Base-by-base conservation (phyloP, 2,329 filamentous ascomycete species). In the Neurospora crassa region DNA sequence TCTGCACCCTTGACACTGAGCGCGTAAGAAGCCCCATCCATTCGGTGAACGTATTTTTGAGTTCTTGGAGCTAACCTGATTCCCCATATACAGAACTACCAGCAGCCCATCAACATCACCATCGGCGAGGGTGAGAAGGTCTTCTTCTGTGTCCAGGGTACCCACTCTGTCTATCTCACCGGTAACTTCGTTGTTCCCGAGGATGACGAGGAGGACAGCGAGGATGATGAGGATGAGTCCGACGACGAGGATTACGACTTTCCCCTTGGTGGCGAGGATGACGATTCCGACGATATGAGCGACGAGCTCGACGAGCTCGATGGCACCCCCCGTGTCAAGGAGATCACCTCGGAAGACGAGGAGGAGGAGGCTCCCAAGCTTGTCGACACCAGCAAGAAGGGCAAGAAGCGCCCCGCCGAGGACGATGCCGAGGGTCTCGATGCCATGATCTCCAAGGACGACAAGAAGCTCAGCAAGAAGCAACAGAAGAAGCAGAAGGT, bases 401-500 rank as follows among this genome's bases (percentile, higher is more conserved):
- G 92, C 83, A 97, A 96, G 88, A 97, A 99, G 92, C 94, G 96
- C 76, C 83, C 91, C 59, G 95, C 94, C 67, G 93, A 93, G 78
- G 89, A 91, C 70, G 87, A 86, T 73, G 81, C 82, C 53, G 89
- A 91, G 80, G 86, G 85, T 73, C 90, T 97, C 37, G 94, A 97
- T 77, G 92, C 92, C 75, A 83, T 97, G 81, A 96, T 97, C 78
- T 87, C 90, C 81, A 95, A 96, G 84, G 87, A 89, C 75, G 91
- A 94, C 77, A 80, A 86, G 76, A 94, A 94, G 85, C 87, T 94
- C 74, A 94, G 90, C 88, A 97, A 97, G 88, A 97, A 97, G 86
- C 93, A 98, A 82, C 88, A 92, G 78, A 98, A 99, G 91, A 97
- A 97, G 88, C 88, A 95, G 75, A 97, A 97, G 90, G 83, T 84